phyloP scores from a whole-genome alignment of 768 basidiomycete species.

The Phallus indusiatus region DNA sequence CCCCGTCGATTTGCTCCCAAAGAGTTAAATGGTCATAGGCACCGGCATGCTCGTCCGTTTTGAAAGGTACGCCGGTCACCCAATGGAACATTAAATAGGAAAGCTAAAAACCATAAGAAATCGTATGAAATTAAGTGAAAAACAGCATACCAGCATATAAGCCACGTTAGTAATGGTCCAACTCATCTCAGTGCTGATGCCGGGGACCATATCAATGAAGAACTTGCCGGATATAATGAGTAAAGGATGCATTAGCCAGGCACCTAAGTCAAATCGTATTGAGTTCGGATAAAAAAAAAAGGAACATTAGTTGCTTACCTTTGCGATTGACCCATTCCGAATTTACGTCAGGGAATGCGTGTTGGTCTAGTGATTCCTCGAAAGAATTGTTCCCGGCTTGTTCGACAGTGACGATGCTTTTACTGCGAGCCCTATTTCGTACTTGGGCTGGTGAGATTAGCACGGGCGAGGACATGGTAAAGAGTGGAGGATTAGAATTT shows the following conservation, averaged over 20 bases:
- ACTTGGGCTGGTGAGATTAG: slow-evolving; percentile 20
- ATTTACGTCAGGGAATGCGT: slow-evolving; percentile 75
- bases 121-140: neutral
- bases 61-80: slow-evolving; percentile 95
- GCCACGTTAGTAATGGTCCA: slow-evolving; percentile 91
- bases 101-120: slow-evolving; percentile 37
- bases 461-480: slow-evolving; percentile 20
- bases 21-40: slow-evolving; percentile 96
- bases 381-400: slow-evolving; percentile 61
- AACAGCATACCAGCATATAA: slow-evolving; percentile 75
- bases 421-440: slow-evolving; percentile 48
- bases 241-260: slow-evolving; percentile 96
- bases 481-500: slow-evolving; percentile 40
- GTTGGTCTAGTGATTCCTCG: slow-evolving; percentile 72
- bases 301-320: slow-evolving; percentile 37
- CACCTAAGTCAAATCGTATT: slow-evolving; percentile 50
- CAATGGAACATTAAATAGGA: slow-evolving; percentile 99
- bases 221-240: slow-evolving; percentile 87
- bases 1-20: slow-evolving; percentile 99
- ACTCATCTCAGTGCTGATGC: slow-evolving; percentile 87
- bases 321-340: slow-evolving; percentile 93
- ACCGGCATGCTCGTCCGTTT: slow-evolving; percentile 76
- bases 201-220: slow-evolving; percentile 87
- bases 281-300: neutral
- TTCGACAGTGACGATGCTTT: slow-evolving; percentile 79